phyloP scores from a whole-genome alignment of 768 basidiomycete species.

The Termitomyces titanicus region DNA sequence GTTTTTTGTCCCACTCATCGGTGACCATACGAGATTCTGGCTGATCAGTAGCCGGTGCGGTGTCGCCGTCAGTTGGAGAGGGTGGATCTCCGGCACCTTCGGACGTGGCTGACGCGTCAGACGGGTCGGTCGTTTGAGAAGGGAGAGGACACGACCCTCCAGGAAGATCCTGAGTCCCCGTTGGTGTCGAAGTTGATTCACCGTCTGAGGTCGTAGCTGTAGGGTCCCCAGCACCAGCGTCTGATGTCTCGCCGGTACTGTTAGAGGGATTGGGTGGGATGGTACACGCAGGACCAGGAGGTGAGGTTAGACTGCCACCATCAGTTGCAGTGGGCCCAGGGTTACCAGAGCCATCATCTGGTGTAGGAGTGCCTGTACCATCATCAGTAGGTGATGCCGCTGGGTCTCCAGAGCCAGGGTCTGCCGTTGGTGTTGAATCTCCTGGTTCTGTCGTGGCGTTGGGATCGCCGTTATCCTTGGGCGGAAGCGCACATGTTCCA shows the following conservation, averaged over 20 bases:
- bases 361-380: no score
- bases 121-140: background rate
- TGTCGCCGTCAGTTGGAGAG: background rate
- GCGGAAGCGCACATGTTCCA: background rate
- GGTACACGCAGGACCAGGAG: background rate
- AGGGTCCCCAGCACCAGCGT: background rate
- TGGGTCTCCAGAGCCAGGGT: background rate
- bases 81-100: background rate
- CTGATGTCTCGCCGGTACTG: background rate
- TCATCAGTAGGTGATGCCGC: background rate
- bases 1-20: background rate
- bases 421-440: background rate
- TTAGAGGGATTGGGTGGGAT: background rate
- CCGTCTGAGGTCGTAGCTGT: background rate
- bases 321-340: background rate
- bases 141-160: background rate
- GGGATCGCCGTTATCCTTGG: background rate
- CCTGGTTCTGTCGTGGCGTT: background rate
- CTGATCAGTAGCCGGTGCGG: background rate
- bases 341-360: background rate
- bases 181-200: background rate
- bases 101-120: background rate
- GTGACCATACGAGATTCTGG: background rate
- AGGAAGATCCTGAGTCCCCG: background rate
- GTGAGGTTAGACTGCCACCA: background rate